phyloP scores from a whole-genome alignment of 148 eudicot genomes.

The Vaccinium darrowii region DNA sequence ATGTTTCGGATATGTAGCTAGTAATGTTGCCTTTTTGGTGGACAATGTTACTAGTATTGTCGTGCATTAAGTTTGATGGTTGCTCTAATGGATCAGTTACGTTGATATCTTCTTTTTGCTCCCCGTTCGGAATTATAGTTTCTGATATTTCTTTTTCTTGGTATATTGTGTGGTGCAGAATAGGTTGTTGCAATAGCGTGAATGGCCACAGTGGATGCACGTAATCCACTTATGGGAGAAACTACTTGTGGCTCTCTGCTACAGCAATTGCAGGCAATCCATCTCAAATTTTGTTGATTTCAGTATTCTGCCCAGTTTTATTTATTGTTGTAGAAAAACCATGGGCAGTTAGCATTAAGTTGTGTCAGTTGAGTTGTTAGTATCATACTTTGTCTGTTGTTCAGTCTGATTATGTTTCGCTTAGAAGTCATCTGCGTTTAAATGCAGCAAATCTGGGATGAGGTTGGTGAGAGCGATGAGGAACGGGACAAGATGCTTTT shows the following conservation, averaged over 20 bases:
- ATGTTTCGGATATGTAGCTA: not conserved
- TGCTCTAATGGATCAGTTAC: not conserved
- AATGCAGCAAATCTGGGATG: constrained; percentile 95
- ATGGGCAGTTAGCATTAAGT: not conserved
- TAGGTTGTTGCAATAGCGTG: constrained; percentile 21
- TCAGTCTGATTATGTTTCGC: not conserved
- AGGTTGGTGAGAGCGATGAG: constrained; percentile 95
- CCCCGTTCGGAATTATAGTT: not conserved
- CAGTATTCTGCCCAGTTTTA: not conserved
- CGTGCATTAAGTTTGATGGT: not conserved
- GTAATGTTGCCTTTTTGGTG: not conserved
- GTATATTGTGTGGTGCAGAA: constrained; percentile 26
- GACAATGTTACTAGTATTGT: not conserved
- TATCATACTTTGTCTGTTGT: not conserved
- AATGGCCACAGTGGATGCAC: constrained; percentile 75
- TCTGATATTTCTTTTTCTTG: not conserved
- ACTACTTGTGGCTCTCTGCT: constrained; percentile 76
- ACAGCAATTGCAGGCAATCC: constrained; percentile 80
- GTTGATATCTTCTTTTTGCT: not conserved
- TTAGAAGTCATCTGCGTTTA: not conserved
- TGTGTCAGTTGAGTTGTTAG: not conserved
- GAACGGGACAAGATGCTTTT: constrained; percentile 95
- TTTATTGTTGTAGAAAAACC: not conserved
- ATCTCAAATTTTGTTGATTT: not conserved
- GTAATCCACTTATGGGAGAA: constrained; percentile 59